These are phyloP conservation scores for Citrus reticulata DNA, from an alignment of 345 rosid species.

Conservation along the genomic window DNA sequence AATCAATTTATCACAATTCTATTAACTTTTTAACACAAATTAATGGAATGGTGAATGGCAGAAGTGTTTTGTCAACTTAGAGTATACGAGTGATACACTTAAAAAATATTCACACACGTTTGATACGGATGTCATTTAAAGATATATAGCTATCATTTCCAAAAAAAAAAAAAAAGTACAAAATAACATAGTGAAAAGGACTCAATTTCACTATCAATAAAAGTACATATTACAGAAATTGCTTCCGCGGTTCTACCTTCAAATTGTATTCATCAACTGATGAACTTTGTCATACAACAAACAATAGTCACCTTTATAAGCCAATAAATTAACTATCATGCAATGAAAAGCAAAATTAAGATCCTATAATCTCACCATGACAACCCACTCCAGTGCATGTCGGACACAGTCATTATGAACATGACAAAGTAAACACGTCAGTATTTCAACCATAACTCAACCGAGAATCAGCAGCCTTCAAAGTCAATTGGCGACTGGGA, in stretches of 20 bases:
- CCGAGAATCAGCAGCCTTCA: constrained; percentile 45
- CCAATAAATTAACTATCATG: constrained; percentile 11
- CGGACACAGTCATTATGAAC: not conserved
- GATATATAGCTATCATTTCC: too few relatives aligned
- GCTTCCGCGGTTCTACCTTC: not conserved
- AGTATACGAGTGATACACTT: accelerated
- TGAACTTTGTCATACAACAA: constrained; percentile 25
- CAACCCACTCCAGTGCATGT: not conserved
- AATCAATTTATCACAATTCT: accelerated
- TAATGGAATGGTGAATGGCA: accelerated
- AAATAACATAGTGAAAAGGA: too few relatives aligned
- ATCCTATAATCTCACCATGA: not conserved
- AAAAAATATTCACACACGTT: accelerated
- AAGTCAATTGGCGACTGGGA: constrained; percentile 58
- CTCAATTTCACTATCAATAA: not conserved
- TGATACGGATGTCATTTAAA: accelerated
- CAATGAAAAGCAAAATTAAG: not conserved
- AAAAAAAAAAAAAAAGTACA: too few relatives aligned
- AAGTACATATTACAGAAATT: not conserved
- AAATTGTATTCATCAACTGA: constrained; percentile 25
- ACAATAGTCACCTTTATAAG: not conserved
- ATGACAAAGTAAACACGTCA: not conserved
- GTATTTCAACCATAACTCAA: constrained; percentile 30
- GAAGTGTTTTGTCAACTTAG: too few relatives aligned
- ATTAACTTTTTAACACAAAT: accelerated